Base-by-base conservation (phyloP, 441 rosid genomes). In the Euphorbia schlechtendalii region DNA sequence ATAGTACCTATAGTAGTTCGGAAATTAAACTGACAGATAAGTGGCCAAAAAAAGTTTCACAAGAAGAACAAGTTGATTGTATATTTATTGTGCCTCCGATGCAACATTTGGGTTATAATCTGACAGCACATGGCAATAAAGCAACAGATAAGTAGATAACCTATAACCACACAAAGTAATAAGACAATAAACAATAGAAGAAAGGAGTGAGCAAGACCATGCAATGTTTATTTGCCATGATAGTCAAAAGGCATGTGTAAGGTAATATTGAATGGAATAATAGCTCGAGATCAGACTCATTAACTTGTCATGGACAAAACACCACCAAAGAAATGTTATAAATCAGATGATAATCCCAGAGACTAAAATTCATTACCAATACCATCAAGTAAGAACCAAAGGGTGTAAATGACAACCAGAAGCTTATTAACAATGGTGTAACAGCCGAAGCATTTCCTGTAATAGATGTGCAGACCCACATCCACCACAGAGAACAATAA, bases 1-100 rank as follows among this genome's bases (percentile, higher is more conserved):
- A 65, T 43, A 68, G 25, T 59, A 53, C 71, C 61, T n/a, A 59
- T n/a, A 71, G 22, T 67, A 61, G 45, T 62, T 62, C 6, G 38
- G 51, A 59, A 62, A 57, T 34, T 52, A 66, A 51, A 48, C 48
- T 66, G 20, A 6, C 52, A 54, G 61, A 66, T 27, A 65, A 25
- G 57, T 20, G 40, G 32, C 51, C 60, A 69, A 20, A 30, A 54
- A 36, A 58, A 43, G 13, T 40, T 36, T 9, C 24, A 52, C 15
- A n/a, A n/a, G n/a, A 49, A 57, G 40, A 17, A 40, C 24, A 25
- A 65, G 17, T 11, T 8, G 38, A 21, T 18, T 59, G 60, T 53
- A 28, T 49, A 34, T 14, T 13, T 10, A n/a, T 18, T 56, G n/a
- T 20, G 28, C 30, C 63, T 63, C 34, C 34, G n/a, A 49, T 36